phyloP scores from a whole-genome alignment of 768 basidiomycete genomes.

The Mycena kentingensis region DNA sequence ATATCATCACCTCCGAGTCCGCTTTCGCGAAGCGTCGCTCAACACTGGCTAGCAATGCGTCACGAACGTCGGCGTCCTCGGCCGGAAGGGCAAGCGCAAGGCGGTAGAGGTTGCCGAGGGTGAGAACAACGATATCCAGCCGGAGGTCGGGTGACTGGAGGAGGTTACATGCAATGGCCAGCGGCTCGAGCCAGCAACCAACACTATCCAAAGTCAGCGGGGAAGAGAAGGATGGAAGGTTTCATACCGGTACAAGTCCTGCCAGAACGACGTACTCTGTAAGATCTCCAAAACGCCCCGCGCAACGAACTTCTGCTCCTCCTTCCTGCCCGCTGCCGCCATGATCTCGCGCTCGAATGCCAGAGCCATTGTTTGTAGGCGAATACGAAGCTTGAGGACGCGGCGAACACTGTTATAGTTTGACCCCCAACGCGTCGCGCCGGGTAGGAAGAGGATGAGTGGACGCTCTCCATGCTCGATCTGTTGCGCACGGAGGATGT shows the following conservation, averaged over 20 bases:
- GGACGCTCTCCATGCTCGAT: neutral
- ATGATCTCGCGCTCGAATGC: neutral
- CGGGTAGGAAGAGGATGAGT: slow-evolving; percentile 18
- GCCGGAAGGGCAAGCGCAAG: slow-evolving; percentile 5
- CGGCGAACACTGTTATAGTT: slow-evolving; percentile 22
- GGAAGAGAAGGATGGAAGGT: neutral
- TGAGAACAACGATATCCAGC: slow-evolving; percentile 29
- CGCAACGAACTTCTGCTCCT: slow-evolving; percentile 1
- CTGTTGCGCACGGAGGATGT: slow-evolving; percentile 16
- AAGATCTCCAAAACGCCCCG: neutral
- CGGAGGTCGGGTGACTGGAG: slow-evolving; percentile 25
- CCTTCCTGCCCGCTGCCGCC: neutral
- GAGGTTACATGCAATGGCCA: slow-evolving; percentile 30
- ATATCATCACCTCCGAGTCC: slow-evolving; percentile 16
- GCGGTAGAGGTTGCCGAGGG: slow-evolving; percentile 27
- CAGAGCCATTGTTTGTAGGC: neutral
- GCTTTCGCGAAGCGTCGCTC: slow-evolving; percentile 14
- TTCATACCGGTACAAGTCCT: slow-evolving; percentile 9
- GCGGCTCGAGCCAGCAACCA: slow-evolving; percentile 25
- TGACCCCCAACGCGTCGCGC: slow-evolving; percentile 26
- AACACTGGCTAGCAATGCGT: neutral
- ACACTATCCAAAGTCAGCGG: too few species aligned
- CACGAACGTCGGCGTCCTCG: neutral
- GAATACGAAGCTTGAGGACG: slow-evolving; percentile 17
- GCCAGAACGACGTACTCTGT: slow-evolving; percentile 13